Evolutionary conservation across 2,329 filamentous ascomycete genomes (phyloP).

Genomic region (Colletotrichum chlorophyti): DNA sequence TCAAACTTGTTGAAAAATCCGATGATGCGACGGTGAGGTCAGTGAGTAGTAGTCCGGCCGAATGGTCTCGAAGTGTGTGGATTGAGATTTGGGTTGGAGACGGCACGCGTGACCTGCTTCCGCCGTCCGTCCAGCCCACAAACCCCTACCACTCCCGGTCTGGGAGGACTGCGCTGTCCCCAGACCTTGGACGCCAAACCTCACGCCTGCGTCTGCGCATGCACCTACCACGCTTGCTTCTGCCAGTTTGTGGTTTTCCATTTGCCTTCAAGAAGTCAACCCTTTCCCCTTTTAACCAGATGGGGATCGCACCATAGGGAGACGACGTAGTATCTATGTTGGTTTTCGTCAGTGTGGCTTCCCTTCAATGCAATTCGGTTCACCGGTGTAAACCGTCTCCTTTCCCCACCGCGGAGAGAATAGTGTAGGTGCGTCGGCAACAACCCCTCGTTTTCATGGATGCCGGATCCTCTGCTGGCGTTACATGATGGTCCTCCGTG

Average conservation of each 20-base stretch:
- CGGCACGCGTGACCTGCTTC: conserved; percentile 24
- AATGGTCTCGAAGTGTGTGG: neutral
- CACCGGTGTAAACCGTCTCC: too few species aligned
- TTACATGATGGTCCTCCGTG: too few species aligned
- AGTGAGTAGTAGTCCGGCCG: conserved; percentile 9
- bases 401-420: too few species aligned
- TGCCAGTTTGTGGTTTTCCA: neutral
- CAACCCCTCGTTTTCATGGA: too few species aligned
- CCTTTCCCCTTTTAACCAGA: too few species aligned
- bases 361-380: neutral
- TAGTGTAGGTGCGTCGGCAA: too few species aligned
- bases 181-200: conserved; percentile 20
- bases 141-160: conserved; percentile 25
- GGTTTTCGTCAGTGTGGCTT: neutral
- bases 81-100: conserved; percentile 9
- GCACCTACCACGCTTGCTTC: too few species aligned
- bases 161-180: conserved; percentile 24
- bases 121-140: conserved; percentile 14
- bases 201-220: conserved; percentile 21
- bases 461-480: too few species aligned
- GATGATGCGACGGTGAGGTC: conserved; percentile 26
- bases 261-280: conserved; percentile 3
- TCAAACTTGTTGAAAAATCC: conserved; percentile 1
- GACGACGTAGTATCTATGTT: neutral
- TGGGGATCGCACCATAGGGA: too few species aligned